Conservation (phyloP, 2,329 filamentous ascomycete genomes). For the Claviceps arundinis region DNA sequence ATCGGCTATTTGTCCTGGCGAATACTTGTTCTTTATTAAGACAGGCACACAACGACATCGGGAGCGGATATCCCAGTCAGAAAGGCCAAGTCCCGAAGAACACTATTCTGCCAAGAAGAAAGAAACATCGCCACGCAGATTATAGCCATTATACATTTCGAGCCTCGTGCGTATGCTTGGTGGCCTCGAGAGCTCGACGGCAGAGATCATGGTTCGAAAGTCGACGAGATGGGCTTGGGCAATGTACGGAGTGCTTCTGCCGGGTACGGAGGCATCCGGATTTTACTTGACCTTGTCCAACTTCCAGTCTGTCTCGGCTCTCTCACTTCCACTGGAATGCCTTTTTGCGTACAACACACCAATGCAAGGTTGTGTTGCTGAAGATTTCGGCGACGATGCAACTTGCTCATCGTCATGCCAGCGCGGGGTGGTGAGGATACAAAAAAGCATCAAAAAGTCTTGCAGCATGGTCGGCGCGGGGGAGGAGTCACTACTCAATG, state of each 20-base stretch:
- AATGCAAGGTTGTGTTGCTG: conserved; percentile 22
- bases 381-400: conserved; percentile 22
- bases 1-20: too few relatives aligned
- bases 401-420: conserved; percentile 26
- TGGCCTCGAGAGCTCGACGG: not conserved
- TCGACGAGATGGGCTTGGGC: not conserved
- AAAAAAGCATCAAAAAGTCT: conserved; percentile 16
- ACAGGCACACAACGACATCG: too few relatives aligned
- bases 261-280: conserved; percentile 13
- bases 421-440: conserved; percentile 13
- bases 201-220: conserved; percentile 1
- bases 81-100: too few relatives aligned
- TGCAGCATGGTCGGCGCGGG: conserved; percentile 14
- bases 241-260: conserved; percentile 11
- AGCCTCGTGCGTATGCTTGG: not conserved
- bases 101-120: too few relatives aligned
- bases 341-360: conserved; percentile 28
- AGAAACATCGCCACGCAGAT: too few relatives aligned
- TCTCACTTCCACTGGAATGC: conserved; percentile 24
- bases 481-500: conserved; percentile 21
- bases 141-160: too few relatives aligned
- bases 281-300: conserved; percentile 21
- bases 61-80: too few relatives aligned
- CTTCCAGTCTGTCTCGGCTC: conserved; percentile 26
- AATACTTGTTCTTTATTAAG: too few relatives aligned